Evolutionary conservation across 306 rosid genomes (phyloP), one percentile per base, ranked within the genome.

Genomic region (Vigna radiata): DNA sequence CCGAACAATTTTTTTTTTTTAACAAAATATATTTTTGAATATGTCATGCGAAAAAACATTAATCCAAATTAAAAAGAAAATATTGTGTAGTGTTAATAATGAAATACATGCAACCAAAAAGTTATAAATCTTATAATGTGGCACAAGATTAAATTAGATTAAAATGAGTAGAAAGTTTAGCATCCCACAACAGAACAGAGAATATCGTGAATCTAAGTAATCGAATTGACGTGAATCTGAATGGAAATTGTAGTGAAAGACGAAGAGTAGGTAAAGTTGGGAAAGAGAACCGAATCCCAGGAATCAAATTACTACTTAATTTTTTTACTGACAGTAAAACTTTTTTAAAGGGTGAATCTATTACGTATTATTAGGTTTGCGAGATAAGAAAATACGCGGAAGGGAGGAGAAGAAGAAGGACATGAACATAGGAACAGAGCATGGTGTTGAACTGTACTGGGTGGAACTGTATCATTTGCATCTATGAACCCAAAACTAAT

Each of bases 391-490:
- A 72, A 43, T 14, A 55, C 36, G 21, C n/a, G 47, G 67, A 17
- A 54, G 16, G 41, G 13, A 2, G 27, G 4, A 19, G 41, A 27
- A 60, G 41, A 27, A 60, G 11, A 27, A 29, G 66, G 3, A 60
- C 41, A 59, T 6, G 19, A 25, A 13, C 9, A 29, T 2, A 2
- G 18, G 16, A 23, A 13, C 3, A 60, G 23, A 36, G n/a, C 37
- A 63, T 13, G 15, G 39, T 25, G 47, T 60, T 75, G 55, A 78
- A 70, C 76, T 80, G 48, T 44, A 44, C 15, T 44, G 48, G 48
- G 4, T 44, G 48, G 60, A 78, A 73, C 76, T 80, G 79, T 83
- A 81, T 33, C 9, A 16, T 58, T 16, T 25, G 72, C 63, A 68
- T 58, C 63, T 47, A 59, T n/a, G 17, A 53, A 21, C 77, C 46